Evolutionary conservation across 345 rosid species (phyloP), one percentile per base, ranked within the genome.

Genomic region (Brassica napus): DNA sequence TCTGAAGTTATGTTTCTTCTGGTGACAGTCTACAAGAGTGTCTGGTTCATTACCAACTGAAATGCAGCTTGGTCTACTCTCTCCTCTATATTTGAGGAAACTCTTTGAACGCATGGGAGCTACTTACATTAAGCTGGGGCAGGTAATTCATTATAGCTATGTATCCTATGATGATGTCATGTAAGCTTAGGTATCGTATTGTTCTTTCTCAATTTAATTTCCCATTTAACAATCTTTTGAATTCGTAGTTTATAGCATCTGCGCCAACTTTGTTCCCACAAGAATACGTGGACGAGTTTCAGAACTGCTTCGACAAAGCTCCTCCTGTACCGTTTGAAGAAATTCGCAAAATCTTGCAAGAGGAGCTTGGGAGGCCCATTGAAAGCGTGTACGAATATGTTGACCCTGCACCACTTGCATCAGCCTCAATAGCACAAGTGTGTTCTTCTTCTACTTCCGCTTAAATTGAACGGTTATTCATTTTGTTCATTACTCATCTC

Each of bases 31-130:
- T 24, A 49, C 88, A 75, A 86, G 82, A 79, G 80, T 88, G 65
- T 77, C 92, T 73, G 69, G 90, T 79, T 89, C 87, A 80, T 79
- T 92, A 74, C 86, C 94, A 28, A 68, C 87, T 77, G 85, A 90
- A 58, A 37, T 87, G 88, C 97, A 85, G 87, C 89, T 89, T 76
- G 98, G 98, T 75, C 83, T 92, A 76, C 86, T 91, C 31, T 94
- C 98, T 35, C 98, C 98, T 7, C 72, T 88, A 24, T 94, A 94
- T 77, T 84, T 94, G 83, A 89, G 98, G 90, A 92, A 79, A 84
- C 86, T 94, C 62, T 94, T 94, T 87, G 98, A 94, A 75, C 95
- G 95, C 69, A 87, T 94, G 98, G 97, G 98, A 77, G 98, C 97
- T 83, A 94, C 98, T 61, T 94, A 91, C 84, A 86, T 94, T 82